Conservation (phyloP, 2,329 filamentous ascomycete species). For the Colletotrichum trifolii region DNA sequence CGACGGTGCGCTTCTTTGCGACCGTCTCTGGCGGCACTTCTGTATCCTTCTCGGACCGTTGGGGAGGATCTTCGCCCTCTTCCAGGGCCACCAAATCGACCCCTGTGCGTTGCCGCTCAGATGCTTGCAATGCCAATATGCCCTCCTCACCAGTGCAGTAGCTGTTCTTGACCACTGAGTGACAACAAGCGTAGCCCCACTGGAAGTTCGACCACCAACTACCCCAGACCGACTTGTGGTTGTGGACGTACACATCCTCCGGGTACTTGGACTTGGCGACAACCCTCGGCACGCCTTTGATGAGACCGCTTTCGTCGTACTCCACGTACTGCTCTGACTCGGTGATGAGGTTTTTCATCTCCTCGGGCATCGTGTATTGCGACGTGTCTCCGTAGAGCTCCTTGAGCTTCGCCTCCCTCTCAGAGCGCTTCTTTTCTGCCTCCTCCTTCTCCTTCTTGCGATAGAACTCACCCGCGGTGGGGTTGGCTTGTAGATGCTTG, state of each 20-base stretch:
- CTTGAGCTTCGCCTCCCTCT: conserved; percentile 75
- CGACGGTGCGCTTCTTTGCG: conserved; percentile 77
- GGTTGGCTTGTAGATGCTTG: conserved; percentile 94
- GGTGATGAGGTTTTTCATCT: conserved; percentile 69
- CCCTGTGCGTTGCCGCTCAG: conserved; percentile 70
- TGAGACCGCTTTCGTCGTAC: conserved; percentile 88
- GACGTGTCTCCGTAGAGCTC: conserved; percentile 83
- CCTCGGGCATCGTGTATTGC: conserved; percentile 65
- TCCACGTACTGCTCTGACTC: conserved; percentile 92
- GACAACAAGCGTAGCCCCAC: conserved; percentile 97
- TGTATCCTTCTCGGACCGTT: conserved; percentile 45
- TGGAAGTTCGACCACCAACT: conserved; percentile 97
- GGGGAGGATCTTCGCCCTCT: conserved; percentile 40
- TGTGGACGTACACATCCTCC: conserved; percentile 89
- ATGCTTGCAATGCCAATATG: conserved; percentile 81
- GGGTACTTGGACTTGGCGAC: conserved; percentile 89
- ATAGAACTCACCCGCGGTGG: conserved; percentile 87
- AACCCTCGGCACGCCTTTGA: conserved; percentile 86
- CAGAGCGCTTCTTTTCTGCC: conserved; percentile 73
- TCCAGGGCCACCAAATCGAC: conserved; percentile 49
- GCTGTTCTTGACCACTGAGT: conserved; percentile 93
- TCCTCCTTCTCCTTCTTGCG: conserved; percentile 85
- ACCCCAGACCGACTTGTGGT: conserved; percentile 93
- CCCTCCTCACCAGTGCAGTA: conserved; percentile 96
- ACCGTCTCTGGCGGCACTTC: conserved; percentile 43